phyloP scores from a whole-genome alignment of 2,329 filamentous ascomycete species.

The Cyanodermella asteris region DNA sequence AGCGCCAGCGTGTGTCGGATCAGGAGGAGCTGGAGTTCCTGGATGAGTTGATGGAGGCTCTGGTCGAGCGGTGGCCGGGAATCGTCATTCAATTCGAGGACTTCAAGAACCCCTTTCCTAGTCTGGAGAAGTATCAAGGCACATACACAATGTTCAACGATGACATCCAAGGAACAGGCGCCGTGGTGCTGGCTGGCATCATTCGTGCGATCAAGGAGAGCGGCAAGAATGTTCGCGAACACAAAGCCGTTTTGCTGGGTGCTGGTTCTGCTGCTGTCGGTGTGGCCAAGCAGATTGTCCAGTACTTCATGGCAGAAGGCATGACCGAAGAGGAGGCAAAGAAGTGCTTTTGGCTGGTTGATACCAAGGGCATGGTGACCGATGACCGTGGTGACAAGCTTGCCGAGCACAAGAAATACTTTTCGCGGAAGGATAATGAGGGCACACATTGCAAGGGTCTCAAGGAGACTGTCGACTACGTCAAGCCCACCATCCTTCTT shows the following conservation, averaged over 20 bases:
- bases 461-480: constrained; percentile 79
- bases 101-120: constrained; percentile 93
- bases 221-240: constrained; percentile 65
- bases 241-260: constrained; percentile 88
- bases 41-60: constrained; percentile 90
- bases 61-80: constrained; percentile 52
- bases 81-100: constrained; percentile 88
- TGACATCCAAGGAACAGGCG: constrained; percentile 91
- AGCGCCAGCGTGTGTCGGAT: constrained; percentile 56
- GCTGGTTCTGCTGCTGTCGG: constrained; percentile 89
- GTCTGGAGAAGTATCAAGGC: constrained; percentile 72
- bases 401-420: constrained; percentile 64
- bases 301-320: constrained; percentile 87
- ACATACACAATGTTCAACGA: constrained; percentile 95
- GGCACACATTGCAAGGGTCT: constrained; percentile 52
- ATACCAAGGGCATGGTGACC: constrained; percentile 90
- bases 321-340: constrained; percentile 70
- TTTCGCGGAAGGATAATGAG: constrained; percentile 41
- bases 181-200: constrained; percentile 73
- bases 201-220: constrained; percentile 63
- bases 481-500: constrained; percentile 84
- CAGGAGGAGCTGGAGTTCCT: constrained; percentile 75
- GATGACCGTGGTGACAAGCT: constrained; percentile 81
- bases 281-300: constrained; percentile 92
- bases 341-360: constrained; percentile 90